Evolutionary conservation across 805 yeast genomes (phyloP).

Genomic region (Millerozyma miso): DNA sequence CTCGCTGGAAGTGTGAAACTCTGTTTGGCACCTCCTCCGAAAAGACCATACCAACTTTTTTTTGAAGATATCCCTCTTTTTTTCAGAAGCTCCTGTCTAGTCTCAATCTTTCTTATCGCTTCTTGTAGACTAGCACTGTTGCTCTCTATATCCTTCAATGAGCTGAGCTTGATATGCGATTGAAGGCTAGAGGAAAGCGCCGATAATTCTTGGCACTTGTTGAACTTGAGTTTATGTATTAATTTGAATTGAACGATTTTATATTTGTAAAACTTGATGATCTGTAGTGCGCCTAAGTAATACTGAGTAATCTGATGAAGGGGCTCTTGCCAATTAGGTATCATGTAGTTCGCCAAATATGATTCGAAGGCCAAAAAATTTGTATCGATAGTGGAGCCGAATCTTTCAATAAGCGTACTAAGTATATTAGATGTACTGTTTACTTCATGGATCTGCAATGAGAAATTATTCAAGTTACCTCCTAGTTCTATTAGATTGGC

Average conservation of each 20-base stretch:
- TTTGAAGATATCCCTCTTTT: conserved; percentile 15
- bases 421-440: conserved; percentile 18
- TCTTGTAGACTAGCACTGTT: conserved; percentile 36
- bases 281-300: conserved; percentile 37
- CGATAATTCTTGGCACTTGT: conserved; percentile 33
- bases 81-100: conserved; percentile 17
- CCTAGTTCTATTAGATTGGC: conserved; percentile 47
- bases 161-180: conserved; percentile 18
- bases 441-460: conserved; percentile 38
- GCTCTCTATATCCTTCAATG: conserved; percentile 28
- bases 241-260: conserved; percentile 48
- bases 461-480: conserved; percentile 53
- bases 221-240: conserved; percentile 35
- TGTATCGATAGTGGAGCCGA: conserved; percentile 51
- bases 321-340: conserved; percentile 48
- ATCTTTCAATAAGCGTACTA: conserved; percentile 40
- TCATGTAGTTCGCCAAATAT: conserved; percentile 32
- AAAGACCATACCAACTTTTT: conserved; percentile 41
- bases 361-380: conserved; percentile 47
- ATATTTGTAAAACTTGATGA: conserved; percentile 47
- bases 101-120: conserved; percentile 31
- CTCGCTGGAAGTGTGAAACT: background rate
- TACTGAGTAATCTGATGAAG: conserved; percentile 45
- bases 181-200: conserved; percentile 19
- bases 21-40: conserved; percentile 32